Conservation (phyloP, 495 filamentous ascomycete genomes). For the Apodospora peruviana region DNA sequence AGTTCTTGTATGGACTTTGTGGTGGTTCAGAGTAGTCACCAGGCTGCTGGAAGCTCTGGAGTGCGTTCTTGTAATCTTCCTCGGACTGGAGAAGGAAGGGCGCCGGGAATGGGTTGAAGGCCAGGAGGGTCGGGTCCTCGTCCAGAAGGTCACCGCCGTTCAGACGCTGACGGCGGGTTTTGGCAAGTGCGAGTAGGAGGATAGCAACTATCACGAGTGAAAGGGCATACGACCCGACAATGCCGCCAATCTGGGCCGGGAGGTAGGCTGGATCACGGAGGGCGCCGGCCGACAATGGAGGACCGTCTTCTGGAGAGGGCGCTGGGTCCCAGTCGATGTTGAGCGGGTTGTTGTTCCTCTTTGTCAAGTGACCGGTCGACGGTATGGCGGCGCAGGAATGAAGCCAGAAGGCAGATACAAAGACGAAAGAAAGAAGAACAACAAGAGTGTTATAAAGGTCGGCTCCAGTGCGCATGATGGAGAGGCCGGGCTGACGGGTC, state of each 20-base stretch:
- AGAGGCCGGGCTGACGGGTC: slow-evolving; percentile 11
- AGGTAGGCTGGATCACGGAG: slow-evolving; percentile 56
- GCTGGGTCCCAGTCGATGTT: slow-evolving; percentile 52
- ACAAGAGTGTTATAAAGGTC: slow-evolving; percentile 23
- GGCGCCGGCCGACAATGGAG: slow-evolving; percentile 49
- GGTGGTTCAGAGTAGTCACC: slow-evolving; percentile 9
- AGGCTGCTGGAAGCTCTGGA: slow-evolving; percentile 9
- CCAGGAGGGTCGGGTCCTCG: slow-evolving; percentile 7
- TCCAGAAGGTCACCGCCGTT: slow-evolving; percentile 23
- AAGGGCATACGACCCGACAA: slow-evolving; percentile 73
- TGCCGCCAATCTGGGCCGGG: slow-evolving; percentile 69
- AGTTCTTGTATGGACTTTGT: slow-evolving; percentile 38
- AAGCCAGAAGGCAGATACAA: slow-evolving; percentile 20
- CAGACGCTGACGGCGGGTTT: slow-evolving; percentile 36
- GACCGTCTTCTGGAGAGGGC: slow-evolving; percentile 52
- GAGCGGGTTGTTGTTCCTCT: slow-evolving; percentile 36
- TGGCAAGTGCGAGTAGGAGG: slow-evolving; percentile 51
- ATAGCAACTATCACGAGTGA: slow-evolving; percentile 62
- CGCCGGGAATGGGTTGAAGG: slow-evolving; percentile 23
- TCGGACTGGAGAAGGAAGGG: slow-evolving; percentile 31
- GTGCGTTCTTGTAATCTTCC: slow-evolving; percentile 23
- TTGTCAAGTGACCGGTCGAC: slow-evolving; percentile 20
- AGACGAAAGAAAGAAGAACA: slow-evolving; percentile 29
- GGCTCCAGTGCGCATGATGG: slow-evolving; percentile 27
- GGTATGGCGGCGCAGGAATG: slow-evolving; percentile 24